Percentiles rank a stretch among this genome's conserved stretches.
phyloP scores from a whole-genome alignment of 768 basidiomycete species.

The Boletus barrowsii region DNA sequence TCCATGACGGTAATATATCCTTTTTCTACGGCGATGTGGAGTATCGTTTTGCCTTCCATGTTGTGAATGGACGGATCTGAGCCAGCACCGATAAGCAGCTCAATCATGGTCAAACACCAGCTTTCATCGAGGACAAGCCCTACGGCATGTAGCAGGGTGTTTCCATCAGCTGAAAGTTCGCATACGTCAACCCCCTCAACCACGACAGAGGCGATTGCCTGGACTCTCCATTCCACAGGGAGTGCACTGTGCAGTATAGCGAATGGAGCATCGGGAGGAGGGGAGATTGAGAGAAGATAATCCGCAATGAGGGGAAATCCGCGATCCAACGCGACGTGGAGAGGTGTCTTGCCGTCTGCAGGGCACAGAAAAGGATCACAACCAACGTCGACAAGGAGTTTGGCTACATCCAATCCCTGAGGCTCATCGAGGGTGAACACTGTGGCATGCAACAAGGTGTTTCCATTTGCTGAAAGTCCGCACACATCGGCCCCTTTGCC shows the following conservation, averaged over 20 bases:
- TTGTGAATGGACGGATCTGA: not conserved
- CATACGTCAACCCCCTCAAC: not conserved
- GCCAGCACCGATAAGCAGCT: slow-evolving; percentile 2
- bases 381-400: slow-evolving; percentile 2
- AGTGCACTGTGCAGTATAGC: not conserved
- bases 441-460: not conserved
- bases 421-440: too few relatives aligned
- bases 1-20: not conserved
- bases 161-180: not conserved
- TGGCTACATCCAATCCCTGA: not conserved
- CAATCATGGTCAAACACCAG: not conserved
- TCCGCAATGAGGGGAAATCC: not conserved
- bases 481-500: not conserved
- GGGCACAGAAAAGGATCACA: not conserved
- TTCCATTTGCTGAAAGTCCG: not conserved
- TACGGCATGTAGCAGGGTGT: not conserved
- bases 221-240: not conserved
- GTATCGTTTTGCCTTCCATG: not conserved
- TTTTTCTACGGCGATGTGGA: slow-evolving; percentile 1
- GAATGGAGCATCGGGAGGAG: not conserved
- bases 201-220: not conserved
- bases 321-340: slow-evolving; percentile 5
- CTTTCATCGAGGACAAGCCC: too few relatives aligned
- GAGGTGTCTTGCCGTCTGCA: not conserved
- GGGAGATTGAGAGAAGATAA: not conserved